Evolutionary conservation across 257 asterid species (phyloP).

Genomic region (Nicotiana benthamiana): DNA sequence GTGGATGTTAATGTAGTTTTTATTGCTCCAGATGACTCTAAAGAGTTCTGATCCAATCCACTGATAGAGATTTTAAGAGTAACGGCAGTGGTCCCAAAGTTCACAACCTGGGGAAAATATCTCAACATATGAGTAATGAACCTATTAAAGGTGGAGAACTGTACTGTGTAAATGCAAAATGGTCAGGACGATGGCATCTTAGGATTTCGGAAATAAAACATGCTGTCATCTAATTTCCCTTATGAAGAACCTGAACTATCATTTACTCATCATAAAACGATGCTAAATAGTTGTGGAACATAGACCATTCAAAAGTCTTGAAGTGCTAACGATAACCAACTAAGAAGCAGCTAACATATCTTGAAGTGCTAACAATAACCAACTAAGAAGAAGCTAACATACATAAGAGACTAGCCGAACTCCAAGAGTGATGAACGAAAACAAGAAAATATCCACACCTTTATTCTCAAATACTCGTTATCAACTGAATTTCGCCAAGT

Average conservation of each 20-base stretch:
- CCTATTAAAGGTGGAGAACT: neutral
- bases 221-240: neutral
- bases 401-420: neutral
- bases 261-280: neutral
- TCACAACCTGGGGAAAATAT: conserved; percentile 45
- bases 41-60: conserved; percentile 33
- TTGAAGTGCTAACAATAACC: neutral
- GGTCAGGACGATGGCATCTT: neutral
- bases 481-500: conserved; percentile 45
- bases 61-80: conserved; percentile 32
- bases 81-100: conserved; percentile 46
- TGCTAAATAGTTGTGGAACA: neutral
- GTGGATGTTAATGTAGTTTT: conserved; percentile 48
- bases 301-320: neutral
- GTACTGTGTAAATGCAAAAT: neutral
- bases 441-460: conserved; percentile 30
- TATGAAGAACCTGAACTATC: neutral
- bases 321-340: neutral
- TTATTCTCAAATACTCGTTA: conserved; percentile 35
- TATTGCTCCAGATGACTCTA: conserved; percentile 42
- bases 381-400: neutral
- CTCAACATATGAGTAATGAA: neutral
- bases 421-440: neutral
- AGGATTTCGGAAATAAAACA: neutral
- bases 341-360: neutral